phyloP scores from a whole-genome alignment of 495 filamentous ascomycete species.

The Aspergillus diversus region DNA sequence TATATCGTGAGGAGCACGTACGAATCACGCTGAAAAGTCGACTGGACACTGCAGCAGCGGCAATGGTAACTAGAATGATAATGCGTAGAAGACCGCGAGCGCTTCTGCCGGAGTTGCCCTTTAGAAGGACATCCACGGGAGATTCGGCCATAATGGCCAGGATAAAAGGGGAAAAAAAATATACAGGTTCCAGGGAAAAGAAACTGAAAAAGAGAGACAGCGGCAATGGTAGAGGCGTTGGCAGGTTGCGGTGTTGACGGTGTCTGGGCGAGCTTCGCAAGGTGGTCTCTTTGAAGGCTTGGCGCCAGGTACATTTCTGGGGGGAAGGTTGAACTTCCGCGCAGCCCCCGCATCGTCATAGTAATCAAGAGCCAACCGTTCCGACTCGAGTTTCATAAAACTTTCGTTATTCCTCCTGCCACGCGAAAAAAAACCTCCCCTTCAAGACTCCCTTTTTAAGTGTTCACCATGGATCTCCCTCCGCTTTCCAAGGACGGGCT shows the following conservation, averaged over 20 bases:
- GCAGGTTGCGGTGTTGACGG: slow-evolving; percentile 41
- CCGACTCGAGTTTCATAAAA: neutral
- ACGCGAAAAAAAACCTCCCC: neutral
- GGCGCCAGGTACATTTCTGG: slow-evolving; percentile 36
- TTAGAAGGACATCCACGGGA: slow-evolving; percentile 60
- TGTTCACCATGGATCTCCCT: slow-evolving; percentile 37
- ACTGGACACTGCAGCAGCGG: slow-evolving; percentile 88
- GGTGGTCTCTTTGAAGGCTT: slow-evolving; percentile 52
- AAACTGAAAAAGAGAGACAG: slow-evolving; percentile 31
- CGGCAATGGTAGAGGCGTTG: slow-evolving; percentile 26
- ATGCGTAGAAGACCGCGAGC: slow-evolving; percentile 86
- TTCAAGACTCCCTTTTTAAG: neutral
- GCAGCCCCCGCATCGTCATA: slow-evolving; percentile 33
- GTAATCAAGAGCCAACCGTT: neutral
- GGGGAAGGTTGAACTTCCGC: slow-evolving; percentile 35
- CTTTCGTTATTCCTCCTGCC: neutral
- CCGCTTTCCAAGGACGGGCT: slow-evolving; percentile 44
- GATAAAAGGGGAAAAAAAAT: slow-evolving; percentile 29
- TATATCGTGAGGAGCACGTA: slow-evolving; percentile 48
- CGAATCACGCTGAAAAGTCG: slow-evolving; percentile 97
- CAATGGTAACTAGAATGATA: slow-evolving; percentile 90
- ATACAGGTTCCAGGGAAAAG: slow-evolving; percentile 35
- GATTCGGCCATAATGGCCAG: slow-evolving; percentile 58
- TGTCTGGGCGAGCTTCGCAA: slow-evolving; percentile 46
- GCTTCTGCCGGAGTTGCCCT: slow-evolving; percentile 70